These are phyloP conservation scores for Microglena sp. DNA, from an alignment of 139 green algal genomes.

Conservation along the genomic window DNA sequence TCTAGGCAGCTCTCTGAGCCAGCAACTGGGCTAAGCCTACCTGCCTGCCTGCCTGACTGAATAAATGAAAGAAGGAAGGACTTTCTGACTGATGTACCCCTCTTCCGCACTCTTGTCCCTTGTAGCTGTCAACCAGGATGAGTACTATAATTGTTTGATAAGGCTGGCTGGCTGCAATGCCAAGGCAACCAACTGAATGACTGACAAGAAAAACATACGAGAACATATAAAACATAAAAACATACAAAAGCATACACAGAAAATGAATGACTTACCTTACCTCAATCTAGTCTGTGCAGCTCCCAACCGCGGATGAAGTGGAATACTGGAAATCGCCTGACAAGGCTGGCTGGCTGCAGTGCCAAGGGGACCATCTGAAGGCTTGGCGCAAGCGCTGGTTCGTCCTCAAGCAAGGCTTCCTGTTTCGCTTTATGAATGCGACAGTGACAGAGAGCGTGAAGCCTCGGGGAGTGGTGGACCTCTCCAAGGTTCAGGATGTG, in stretches of 20 bases:
- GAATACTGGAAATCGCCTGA: constrained; percentile 78
- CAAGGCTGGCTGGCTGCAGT: constrained; percentile 81
- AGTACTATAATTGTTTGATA: constrained; percentile 61
- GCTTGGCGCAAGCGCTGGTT: constrained; percentile 87
- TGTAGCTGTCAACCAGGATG: too few species aligned
- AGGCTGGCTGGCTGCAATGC: constrained; percentile 77
- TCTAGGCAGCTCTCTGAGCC: too few species aligned
- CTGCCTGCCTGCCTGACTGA: too few species aligned
- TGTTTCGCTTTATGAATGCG: constrained; percentile 72
- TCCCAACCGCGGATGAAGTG: constrained; percentile 70
- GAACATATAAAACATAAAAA: too few species aligned
- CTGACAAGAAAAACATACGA: too few species aligned
- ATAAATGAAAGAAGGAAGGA: too few species aligned
- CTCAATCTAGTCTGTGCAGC: too few species aligned
- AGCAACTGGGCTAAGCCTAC: too few species aligned
- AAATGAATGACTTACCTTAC: too few species aligned
- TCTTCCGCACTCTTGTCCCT: too few species aligned
- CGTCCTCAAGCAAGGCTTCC: constrained; percentile 80
- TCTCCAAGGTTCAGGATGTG: constrained; percentile 69
- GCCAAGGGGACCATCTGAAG: constrained; percentile 75
- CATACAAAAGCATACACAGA: too few species aligned
- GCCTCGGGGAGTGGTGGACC: constrained; percentile 77
- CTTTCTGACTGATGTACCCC: too few species aligned
- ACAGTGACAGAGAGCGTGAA: constrained; percentile 54
- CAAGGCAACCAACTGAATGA: constrained; percentile 79